Evolutionary conservation across 2,329 filamentous ascomycete genomes (phyloP).

Genomic region (Tolypocladium paradoxum): DNA sequence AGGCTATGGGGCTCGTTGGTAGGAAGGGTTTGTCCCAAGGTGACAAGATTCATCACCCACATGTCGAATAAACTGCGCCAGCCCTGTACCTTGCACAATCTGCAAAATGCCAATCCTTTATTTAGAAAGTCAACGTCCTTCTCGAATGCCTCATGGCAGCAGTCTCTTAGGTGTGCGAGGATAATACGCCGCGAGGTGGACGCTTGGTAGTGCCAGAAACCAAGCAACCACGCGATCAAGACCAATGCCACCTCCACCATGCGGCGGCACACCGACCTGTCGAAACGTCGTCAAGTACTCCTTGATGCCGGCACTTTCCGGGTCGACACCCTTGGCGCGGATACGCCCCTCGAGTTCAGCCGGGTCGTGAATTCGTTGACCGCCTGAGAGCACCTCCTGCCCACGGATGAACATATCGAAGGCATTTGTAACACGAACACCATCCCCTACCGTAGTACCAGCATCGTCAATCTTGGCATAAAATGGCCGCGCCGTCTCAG

Average conservation of each 20-base stretch:
- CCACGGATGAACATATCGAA: conserved; percentile 60
- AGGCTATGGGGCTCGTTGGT: no score
- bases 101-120: no score
- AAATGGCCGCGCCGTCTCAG: conserved; percentile 76
- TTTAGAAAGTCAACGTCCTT: no score
- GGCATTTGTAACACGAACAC: conserved; percentile 4
- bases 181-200: conserved; percentile 47
- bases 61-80: no score
- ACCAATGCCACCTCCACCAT: conserved; percentile 82
- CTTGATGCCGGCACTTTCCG: conserved; percentile 62
- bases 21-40: no score
- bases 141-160: conserved; percentile 34
- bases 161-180: conserved; percentile 50
- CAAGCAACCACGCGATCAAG: conserved; percentile 73
- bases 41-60: no score
- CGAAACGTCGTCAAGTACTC: conserved; percentile 79
- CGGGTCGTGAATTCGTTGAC: conserved; percentile 81
- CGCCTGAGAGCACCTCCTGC: conserved; percentile 89
- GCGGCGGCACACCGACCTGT: conserved; percentile 76
- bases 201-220: conserved; percentile 47
- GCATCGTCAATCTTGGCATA: no score
- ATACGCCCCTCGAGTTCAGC: conserved; percentile 67
- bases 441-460: no score
- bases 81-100: no score
- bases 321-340: conserved; percentile 69